Evolutionary conservation across 805 yeast species (phyloP), one percentile per base, ranked within the genome.

Genomic region (Metschnikowia hibisci): DNA sequence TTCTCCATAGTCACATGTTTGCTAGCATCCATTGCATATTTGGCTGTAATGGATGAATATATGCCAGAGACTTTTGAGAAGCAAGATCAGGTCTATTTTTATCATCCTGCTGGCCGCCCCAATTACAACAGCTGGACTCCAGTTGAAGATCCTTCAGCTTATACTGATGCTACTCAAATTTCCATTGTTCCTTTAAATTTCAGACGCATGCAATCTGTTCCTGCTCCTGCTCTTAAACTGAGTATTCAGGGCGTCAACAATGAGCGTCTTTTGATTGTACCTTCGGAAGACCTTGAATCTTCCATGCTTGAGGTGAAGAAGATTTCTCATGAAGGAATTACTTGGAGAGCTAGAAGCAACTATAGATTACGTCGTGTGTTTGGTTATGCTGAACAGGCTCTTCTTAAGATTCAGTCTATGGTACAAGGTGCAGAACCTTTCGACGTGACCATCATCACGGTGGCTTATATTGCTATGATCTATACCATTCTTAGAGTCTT

Each of bases 391-490:
- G 62, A 66, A 28, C 62, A 69, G 18, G 62, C 71, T 9, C 57
- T 70, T 34, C 41, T 55, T 13, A 76, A 69, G 49, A 56, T 80
- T 13, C 54, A 66, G 39, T 69, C 64, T 37, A 64, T 80, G 48
- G 70, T 83, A 41, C 69, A 71, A 40, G 82, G 84, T 47, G 93
- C 96, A 13, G 96, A 90, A 53, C 78, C 84, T 20, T 87, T 87
- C 52, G 98, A 91, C 63, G 81, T 90, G 31, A 80, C 81, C 11
- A 73, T 90, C 45, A 82, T 93, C 39, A 73, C 87, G 2, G 61
- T 82, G 39, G 97, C 96, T 2, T 91, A 91, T 62, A 54, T 79
- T 22, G 95, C 95, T 37, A 89, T 90, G 96, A 73, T 86, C 74
- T 82, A 85, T 63, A 87, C 96, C 9, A 76, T 91, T 53, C 66